Evolutionary conservation across 2,329 filamentous ascomycete species (phyloP).

Genomic region (Stachybotrys elegans): DNA sequence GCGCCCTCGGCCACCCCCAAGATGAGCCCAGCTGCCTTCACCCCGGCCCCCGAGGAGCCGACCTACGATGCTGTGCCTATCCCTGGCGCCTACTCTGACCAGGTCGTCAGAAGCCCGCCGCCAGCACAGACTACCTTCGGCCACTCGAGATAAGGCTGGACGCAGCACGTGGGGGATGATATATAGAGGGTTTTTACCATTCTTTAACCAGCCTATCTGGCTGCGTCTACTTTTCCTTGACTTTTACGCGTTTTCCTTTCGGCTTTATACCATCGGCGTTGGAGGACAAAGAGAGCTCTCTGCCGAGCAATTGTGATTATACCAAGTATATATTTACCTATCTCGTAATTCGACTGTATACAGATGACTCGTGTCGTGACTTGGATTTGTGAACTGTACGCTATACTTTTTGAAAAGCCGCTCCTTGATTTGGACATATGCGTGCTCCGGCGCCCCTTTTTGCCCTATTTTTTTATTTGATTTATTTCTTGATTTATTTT

Average conservation of each 20-base stretch:
- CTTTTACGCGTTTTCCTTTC: too few species aligned
- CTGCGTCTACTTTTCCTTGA: background rate
- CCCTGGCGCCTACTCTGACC: constrained; percentile 71
- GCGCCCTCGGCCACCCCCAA: constrained; percentile 74
- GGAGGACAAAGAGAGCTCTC: background rate
- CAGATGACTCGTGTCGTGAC: too few species aligned
- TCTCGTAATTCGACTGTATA: background rate
- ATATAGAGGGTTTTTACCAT: background rate
- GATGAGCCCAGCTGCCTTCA: constrained; percentile 58
- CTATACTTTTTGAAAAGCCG: too few species aligned
- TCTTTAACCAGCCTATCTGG: background rate
- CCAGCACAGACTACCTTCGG: constrained; percentile 40
- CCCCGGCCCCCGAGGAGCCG: constrained; percentile 70
- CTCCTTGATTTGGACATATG: too few species aligned
- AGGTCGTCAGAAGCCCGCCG: constrained; percentile 47
- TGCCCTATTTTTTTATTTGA: too few species aligned
- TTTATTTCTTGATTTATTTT: too few species aligned
- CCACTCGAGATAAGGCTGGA: constrained; percentile 18
- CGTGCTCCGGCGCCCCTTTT: too few species aligned
- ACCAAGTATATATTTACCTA: background rate
- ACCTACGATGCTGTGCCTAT: constrained; percentile 85
- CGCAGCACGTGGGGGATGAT: background rate
- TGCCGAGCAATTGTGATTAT: background rate
- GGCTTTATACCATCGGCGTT: constrained; percentile 5
- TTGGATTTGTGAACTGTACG: too few species aligned